Conservation (phyloP, 2,329 filamentous ascomycete species). For the Penicillium sp. region DNA sequence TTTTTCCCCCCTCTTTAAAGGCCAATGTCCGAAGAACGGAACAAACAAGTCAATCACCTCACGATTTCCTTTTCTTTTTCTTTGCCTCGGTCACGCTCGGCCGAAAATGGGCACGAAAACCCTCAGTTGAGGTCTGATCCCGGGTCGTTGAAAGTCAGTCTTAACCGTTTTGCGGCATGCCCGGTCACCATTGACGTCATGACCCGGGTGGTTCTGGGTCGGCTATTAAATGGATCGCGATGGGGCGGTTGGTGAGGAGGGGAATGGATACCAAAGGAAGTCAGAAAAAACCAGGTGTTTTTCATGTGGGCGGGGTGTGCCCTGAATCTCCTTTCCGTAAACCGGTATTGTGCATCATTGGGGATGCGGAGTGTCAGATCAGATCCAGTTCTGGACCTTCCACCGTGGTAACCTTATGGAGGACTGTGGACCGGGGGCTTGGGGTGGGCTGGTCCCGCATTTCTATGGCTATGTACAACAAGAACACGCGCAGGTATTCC, state of each 20-base stretch:
- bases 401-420: conserved; percentile 1
- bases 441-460: neutral
- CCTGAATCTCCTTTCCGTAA: neutral
- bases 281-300: neutral
- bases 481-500: conserved; percentile 2
- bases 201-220: conserved; percentile 4
- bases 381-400: neutral
- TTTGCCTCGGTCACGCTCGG: neutral
- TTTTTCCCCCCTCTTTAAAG: neutral
- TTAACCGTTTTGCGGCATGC: conserved; percentile 6
- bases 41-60: neutral
- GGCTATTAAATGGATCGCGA: neutral
- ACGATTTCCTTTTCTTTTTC: neutral
- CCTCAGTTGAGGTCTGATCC: conserved; percentile 20
- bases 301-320: neutral
- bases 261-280: neutral
- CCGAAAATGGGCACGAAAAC: neutral
- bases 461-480: neutral
- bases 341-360: neutral
- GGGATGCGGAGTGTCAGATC: conserved; percentile 4
- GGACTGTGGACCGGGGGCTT: neutral
- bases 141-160: conserved; percentile 7
- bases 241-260: neutral
- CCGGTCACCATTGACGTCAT: conserved; percentile 21
- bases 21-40: neutral